Base-by-base conservation (phyloP, 2,329 filamentous ascomycete genomes). In the Alternaria viburni region DNA sequence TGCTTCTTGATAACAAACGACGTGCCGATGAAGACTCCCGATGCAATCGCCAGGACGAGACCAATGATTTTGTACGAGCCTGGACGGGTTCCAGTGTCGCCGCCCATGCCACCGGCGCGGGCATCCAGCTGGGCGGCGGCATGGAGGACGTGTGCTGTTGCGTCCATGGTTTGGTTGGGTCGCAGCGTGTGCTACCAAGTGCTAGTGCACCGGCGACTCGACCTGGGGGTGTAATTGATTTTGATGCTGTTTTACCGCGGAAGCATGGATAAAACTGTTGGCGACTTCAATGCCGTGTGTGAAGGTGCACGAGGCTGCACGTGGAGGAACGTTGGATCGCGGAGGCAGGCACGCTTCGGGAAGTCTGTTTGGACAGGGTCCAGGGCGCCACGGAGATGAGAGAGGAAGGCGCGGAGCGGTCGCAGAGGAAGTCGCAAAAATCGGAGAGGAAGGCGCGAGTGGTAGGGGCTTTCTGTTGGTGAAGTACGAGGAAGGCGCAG, bases 1-100 rank as follows among this genome's bases (percentile, higher is more conserved):
- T 92, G 86, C 83, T 99, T 99, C 82, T 98, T 98, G 75, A 99
- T 83, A 26, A 98, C 94, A 79, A 98, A 99, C 0, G 95, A 98
- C 13, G 91, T 87, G 58, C 96, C 96, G 76, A 99, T 99, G 79
- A 98, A 98, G 61, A 93, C 79, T 45, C 96, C 96, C 0, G 95
- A 98, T 30, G 89, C 89, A 62, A 97, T 86, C 15, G 96, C 96
- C 36, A 99, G 85, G 21, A 89, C 86, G 66, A 99, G 93, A 59
- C 96, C 96, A 69, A 98, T 87, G 25, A 90, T 88, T 78, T 97
- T 98, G 86, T 92, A 98, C 32, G 83, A 81, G 10, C 85, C 79
- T 1, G 88, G 88, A 21, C 87, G 83, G 47, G 67, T 61, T 41
- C 72, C 66, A 13, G 69, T 46, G 28, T 75, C 68, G 45, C 74